These are phyloP conservation scores for Saccharomyces paradoxus DNA, from an alignment of 805 yeast species.

Conservation along the genomic window DNA sequence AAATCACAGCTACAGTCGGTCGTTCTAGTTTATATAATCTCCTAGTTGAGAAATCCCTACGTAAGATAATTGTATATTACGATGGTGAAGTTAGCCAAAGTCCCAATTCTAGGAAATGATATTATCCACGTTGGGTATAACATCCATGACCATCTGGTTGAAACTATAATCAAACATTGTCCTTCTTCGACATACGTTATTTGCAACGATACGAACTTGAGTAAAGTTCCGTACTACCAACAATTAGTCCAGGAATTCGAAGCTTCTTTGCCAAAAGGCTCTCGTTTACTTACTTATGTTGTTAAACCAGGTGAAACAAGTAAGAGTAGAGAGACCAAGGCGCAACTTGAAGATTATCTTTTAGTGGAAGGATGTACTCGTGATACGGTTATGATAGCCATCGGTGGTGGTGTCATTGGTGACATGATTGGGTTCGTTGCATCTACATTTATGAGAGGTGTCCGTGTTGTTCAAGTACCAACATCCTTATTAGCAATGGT, in stretches of 20 bases:
- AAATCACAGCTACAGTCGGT: not conserved
- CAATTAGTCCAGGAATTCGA: constrained; percentile 39
- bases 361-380: constrained; percentile 82
- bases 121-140: constrained; percentile 86
- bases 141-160: constrained; percentile 64
- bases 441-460: constrained; percentile 98
- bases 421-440: constrained; percentile 99
- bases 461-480: constrained; percentile 86
- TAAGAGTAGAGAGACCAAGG: constrained; percentile 83
- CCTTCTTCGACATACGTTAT: constrained; percentile 88
- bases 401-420: constrained; percentile 98
- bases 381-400: constrained; percentile 87
- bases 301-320: constrained; percentile 91
- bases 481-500: constrained; percentile 94
- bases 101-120: constrained; percentile 72
- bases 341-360: constrained; percentile 83
- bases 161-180: constrained; percentile 50
- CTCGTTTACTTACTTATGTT: constrained; percentile 63
- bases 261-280: constrained; percentile 36
- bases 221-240: constrained; percentile 52
- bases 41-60: not conserved
- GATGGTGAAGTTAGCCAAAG: constrained; percentile 37
- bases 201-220: constrained; percentile 78
- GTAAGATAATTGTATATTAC: not conserved
- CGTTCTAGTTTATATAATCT: not conserved